These are phyloP conservation scores for Cladophialophora immunda DNA, from an alignment of 2,329 filamentous ascomycete genomes.

Conservation along the genomic window DNA sequence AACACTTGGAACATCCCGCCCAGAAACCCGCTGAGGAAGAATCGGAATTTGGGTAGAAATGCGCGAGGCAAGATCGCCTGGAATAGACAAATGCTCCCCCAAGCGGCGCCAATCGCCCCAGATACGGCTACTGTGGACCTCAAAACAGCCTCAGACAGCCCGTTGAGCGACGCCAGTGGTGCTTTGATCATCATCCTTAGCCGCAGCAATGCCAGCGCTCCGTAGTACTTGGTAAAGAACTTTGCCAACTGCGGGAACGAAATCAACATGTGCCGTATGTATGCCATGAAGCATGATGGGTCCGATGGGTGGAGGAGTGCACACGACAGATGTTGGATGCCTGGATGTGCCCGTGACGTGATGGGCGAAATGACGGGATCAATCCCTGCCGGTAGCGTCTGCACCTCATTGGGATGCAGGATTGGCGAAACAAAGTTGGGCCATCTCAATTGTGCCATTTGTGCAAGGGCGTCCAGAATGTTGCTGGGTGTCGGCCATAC, in stretches of 20 bases:
- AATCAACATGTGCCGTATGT: constrained; percentile 84
- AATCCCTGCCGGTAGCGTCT: constrained; percentile 66
- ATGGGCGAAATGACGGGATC: constrained; percentile 78
- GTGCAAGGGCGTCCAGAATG: constrained; percentile 80
- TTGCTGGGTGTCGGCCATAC: constrained; percentile 79
- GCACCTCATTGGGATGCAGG: constrained; percentile 76
- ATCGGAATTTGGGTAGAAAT: constrained; percentile 81
- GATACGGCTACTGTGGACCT: constrained; percentile 80
- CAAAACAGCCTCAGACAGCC: constrained; percentile 73
- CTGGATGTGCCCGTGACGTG: constrained; percentile 83
- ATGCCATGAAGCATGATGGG: constrained; percentile 86
- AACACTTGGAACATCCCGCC: constrained; percentile 87
- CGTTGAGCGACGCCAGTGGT: constrained; percentile 73
- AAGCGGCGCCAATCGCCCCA: constrained; percentile 82
- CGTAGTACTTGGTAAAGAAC: constrained; percentile 76
- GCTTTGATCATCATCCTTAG: constrained; percentile 73
- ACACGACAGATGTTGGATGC: constrained; percentile 81
- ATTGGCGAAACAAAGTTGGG: constrained; percentile 88
- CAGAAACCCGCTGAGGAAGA: constrained; percentile 87
- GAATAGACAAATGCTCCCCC: constrained; percentile 91
- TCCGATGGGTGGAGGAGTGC: constrained; percentile 87
- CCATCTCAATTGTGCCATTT: constrained; percentile 84
- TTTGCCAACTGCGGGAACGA: constrained; percentile 82
- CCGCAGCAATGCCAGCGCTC: constrained; percentile 72
- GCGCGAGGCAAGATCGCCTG: constrained; percentile 78